Evolutionary conservation across 106 monocot species (phyloP).

Genomic region (Phalaenopsis aphrodite): DNA sequence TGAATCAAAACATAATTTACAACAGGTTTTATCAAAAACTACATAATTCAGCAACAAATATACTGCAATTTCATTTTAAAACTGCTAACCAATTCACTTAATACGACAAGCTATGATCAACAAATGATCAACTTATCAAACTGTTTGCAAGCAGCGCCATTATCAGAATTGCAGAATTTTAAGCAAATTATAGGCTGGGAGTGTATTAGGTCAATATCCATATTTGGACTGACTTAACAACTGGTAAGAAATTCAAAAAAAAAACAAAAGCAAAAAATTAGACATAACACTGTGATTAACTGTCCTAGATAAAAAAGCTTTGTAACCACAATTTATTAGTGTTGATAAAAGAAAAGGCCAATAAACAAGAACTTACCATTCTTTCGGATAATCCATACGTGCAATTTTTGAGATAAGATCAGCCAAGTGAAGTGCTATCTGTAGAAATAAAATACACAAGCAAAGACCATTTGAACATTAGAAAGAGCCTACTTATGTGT

Average conservation of each 20-base stretch:
- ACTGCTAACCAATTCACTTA: no score
- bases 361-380: constrained; percentile 48
- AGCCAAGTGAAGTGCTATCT: constrained; percentile 84
- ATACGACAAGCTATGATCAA: not conserved
- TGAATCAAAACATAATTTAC: no score
- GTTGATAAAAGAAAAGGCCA: not conserved
- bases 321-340: not conserved
- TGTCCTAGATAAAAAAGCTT: not conserved
- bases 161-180: not conserved
- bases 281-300: not conserved
- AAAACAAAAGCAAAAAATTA: not conserved
- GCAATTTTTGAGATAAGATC: constrained; percentile 95
- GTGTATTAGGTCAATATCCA: not conserved
- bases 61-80: no score
- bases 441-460: constrained; percentile 12
- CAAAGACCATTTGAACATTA: not conserved
- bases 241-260: not conserved
- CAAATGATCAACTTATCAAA: not conserved
- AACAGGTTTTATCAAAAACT: no score
- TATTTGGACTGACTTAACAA: not conserved
- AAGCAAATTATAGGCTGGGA: not conserved
- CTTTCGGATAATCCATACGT: constrained; percentile 95
- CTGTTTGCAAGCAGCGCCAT: not conserved
- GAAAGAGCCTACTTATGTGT: not conserved
- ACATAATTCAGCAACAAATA: no score